Conservation (phyloP, 148 eudicot genomes). For the Cornus suecica region DNA sequence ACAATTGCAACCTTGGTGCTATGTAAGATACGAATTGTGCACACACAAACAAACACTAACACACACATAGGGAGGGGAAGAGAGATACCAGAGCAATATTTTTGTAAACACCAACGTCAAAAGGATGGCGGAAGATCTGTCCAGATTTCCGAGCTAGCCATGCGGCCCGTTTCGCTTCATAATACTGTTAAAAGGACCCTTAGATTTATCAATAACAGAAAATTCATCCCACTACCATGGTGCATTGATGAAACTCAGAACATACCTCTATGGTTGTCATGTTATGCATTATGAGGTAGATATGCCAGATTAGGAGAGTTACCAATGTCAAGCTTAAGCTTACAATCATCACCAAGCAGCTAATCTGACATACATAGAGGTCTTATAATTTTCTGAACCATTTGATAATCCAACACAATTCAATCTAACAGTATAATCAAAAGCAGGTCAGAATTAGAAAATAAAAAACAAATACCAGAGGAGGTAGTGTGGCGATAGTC, state of each 20-base stretch:
- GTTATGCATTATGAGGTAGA: slow-evolving; percentile 53
- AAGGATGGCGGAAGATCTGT: slow-evolving; percentile 54
- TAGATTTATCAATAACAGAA: not conserved
- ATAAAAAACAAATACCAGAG: not conserved
- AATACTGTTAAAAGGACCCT: slow-evolving; percentile 32
- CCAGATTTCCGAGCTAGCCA: slow-evolving; percentile 73
- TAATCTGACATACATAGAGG: slow-evolving; percentile 35
- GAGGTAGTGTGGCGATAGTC: too few relatives aligned
- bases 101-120: slow-evolving; percentile 56
- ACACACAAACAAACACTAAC: not conserved
- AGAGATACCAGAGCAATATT: slow-evolving; percentile 48
- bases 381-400: slow-evolving; percentile 6
- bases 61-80: slow-evolving; percentile 13
- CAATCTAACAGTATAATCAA: not conserved
- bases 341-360: slow-evolving; percentile 26
- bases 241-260: slow-evolving; percentile 5
- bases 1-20: not conserved
- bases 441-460: not conserved
- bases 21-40: not conserved
- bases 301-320: slow-evolving; percentile 58
- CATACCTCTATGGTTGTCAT: slow-evolving; percentile 74
- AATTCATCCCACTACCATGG: not conserved
- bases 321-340: slow-evolving; percentile 42
- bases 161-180: slow-evolving; percentile 48
- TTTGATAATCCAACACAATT: not conserved